These are phyloP conservation scores for Calonectria pseudoturangicola DNA, from an alignment of 2,329 filamentous ascomycete genomes.

Conservation along the genomic window DNA sequence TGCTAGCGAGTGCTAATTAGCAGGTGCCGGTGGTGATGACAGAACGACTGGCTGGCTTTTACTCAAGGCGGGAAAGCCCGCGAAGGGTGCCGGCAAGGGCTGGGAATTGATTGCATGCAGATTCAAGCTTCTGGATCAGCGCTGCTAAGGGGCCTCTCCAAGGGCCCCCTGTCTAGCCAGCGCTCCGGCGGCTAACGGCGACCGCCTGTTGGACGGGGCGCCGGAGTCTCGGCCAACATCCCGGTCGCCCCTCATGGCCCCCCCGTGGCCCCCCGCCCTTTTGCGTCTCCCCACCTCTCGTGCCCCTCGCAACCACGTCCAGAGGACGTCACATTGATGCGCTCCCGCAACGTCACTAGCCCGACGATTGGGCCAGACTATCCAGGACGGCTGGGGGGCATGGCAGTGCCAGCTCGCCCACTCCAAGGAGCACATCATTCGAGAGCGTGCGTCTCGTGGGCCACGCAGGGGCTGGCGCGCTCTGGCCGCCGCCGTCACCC, in stretches of 20 bases:
- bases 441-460: conserved; percentile 21
- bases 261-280: conserved; percentile 1
- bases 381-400: conserved; percentile 2
- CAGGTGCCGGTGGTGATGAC: not conserved
- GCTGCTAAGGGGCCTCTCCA: not conserved
- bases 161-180: conserved; percentile 14
- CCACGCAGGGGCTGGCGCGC: conserved; percentile 18
- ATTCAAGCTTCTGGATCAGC: conserved; percentile 14
- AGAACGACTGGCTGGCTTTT: not conserved
- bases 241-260: not conserved
- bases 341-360: conserved; percentile 1
- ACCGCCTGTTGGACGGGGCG: not conserved
- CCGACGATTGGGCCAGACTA: conserved; percentile 26
- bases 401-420: conserved; percentile 9
- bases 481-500: conserved; percentile 14
- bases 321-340: conserved; percentile 27
- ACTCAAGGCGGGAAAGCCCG: conserved; percentile 22
- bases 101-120: conserved; percentile 22
- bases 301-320: conserved; percentile 22
- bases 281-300: conserved; percentile 11
- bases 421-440: conserved; percentile 23
- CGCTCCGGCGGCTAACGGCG: conserved; percentile 28
- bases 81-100: not conserved
- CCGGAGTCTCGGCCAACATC: conserved; percentile 12
- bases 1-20: too few relatives aligned